Conservation (phyloP, 1,139 yeast species). For the Pichia sp. region DNA sequence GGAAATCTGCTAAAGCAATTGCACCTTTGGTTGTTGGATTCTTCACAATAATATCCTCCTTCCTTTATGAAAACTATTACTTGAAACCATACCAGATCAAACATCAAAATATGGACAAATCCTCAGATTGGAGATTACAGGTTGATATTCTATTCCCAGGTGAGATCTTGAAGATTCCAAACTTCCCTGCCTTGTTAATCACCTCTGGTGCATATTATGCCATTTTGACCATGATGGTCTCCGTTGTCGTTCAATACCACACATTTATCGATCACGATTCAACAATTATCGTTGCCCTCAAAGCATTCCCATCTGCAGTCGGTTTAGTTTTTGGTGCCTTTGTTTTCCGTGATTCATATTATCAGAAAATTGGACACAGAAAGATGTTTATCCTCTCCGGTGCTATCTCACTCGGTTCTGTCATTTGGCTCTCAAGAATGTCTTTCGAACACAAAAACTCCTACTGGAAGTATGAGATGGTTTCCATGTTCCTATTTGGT, state of each 20-base stretch:
- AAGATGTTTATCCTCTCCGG: slow-evolving; percentile 18
- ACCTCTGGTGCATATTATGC: slow-evolving; percentile 10
- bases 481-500: slow-evolving; percentile 19
- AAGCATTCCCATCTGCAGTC: slow-evolving; percentile 21
- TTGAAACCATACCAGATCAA: slow-evolving; percentile 13
- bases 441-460: slow-evolving; percentile 14
- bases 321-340: slow-evolving; percentile 13
- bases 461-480: slow-evolving; percentile 27
- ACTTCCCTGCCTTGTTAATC: slow-evolving; percentile 15
- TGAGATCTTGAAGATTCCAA: slow-evolving; percentile 15
- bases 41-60: slow-evolving; percentile 17
- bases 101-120: slow-evolving; percentile 3
- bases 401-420: slow-evolving; percentile 11
- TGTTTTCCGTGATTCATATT: slow-evolving; percentile 9
- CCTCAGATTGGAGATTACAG: slow-evolving; percentile 13
- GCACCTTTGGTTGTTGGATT: slow-evolving; percentile 26
- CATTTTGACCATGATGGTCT: slow-evolving; percentile 8
- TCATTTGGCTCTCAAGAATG: slow-evolving; percentile 24
- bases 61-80: slow-evolving; percentile 17
- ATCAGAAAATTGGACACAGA: slow-evolving; percentile 16
- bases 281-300: slow-evolving; percentile 25
- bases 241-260: slow-evolving; percentile 14
- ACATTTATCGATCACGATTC: slow-evolving; percentile 16
- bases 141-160: slow-evolving; percentile 20
- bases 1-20: slow-evolving; percentile 28